phyloP scores from a whole-genome alignment of 495 filamentous ascomycete species.

The Oidiodendron maius region DNA sequence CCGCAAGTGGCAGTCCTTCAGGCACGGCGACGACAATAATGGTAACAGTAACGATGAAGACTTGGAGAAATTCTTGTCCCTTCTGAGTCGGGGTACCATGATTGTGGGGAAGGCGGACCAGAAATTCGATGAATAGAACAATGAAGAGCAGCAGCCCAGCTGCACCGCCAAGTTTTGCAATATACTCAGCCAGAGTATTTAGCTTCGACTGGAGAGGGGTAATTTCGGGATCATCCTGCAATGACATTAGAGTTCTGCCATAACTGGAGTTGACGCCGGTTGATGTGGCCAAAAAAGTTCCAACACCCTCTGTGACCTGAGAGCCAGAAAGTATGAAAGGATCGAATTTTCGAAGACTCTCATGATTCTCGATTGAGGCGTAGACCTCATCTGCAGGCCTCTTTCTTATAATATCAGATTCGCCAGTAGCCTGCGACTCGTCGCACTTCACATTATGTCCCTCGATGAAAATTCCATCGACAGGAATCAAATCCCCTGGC shows the following conservation, averaged over 20 bases:
- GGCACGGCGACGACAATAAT: slow-evolving; percentile 94
- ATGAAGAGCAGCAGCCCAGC: slow-evolving; percentile 81
- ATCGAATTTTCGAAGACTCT: slow-evolving; percentile 76
- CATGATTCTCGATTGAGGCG: slow-evolving; percentile 67
- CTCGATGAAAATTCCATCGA: slow-evolving; percentile 70
- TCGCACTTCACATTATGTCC: slow-evolving; percentile 73
- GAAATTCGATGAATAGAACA: slow-evolving; percentile 89
- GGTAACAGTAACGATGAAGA: slow-evolving; percentile 93
- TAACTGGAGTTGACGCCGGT: slow-evolving; percentile 83
- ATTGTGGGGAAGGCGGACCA: slow-evolving; percentile 57
- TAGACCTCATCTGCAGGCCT: slow-evolving; percentile 70
- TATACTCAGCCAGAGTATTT: slow-evolving; percentile 84
- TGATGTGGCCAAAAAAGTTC: slow-evolving; percentile 78
- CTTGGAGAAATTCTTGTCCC: slow-evolving; percentile 80
- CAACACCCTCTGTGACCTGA: slow-evolving; percentile 86
- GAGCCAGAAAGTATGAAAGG: slow-evolving; percentile 91
- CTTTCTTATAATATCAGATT: slow-evolving; percentile 78
- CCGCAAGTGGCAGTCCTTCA: slow-evolving; percentile 86
- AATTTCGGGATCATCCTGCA: slow-evolving; percentile 83
- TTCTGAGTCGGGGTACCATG: slow-evolving; percentile 57
- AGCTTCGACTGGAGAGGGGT: slow-evolving; percentile 94
- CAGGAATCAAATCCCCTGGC: slow-evolving; percentile 82
- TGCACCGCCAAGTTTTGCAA: slow-evolving; percentile 85
- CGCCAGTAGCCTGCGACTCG: slow-evolving; percentile 78
- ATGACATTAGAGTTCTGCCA: slow-evolving; percentile 90